Evolutionary conservation across 768 basidiomycete genomes (phyloP), one percentile per base, ranked within the genome.

Genomic region (Cyathus striatus): DNA sequence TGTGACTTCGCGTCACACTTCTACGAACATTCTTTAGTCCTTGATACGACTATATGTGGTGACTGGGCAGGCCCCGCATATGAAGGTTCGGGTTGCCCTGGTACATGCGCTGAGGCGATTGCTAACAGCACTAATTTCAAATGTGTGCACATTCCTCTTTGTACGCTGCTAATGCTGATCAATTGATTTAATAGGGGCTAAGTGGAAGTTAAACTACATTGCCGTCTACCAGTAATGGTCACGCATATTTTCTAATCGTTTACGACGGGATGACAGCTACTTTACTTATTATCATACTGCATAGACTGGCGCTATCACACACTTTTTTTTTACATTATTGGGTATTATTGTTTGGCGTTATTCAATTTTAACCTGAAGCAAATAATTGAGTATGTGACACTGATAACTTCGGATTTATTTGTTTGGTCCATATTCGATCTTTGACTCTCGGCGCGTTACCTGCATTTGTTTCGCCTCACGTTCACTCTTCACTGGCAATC

Each of bases 151-250:
- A 34, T 7, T n/a, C 3, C 23, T 14, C 40, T 32, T 44, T 26
- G 33, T 24, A n/a, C 25, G 43, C 14, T 35, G 16, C 25, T 33
- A 38, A 26, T 21, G 12, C 26, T 39, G 22, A 26, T 32, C 10
- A 6, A 18, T 2, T 32, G 20, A 10, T 4, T 23, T 12, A 32
- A 23, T 9, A 81, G 79, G 62, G 53, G 76, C 78, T 13, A 60
- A 73, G 52, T 81, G 78, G 78, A 65, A 66, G 48, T 61, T 82
- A 55, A 76, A 77, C 49, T 79, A 72, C 49, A 63, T 81, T 39
- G 68, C 74, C 23, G 69, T 75, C 18, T 79, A 72, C 58, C 63
- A 75, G 42, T 30, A 30, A n/a, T 7, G 27, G 7, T 7, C 27
- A 30, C n/a, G 27, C n/a, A 9, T 7, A 30, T n/a, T 9, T 30